Percentiles rank a stretch among this genome's conserved stretches.
Evolutionary conservation across 345 rosid genomes (phyloP).

Genomic region (Euphorbia lathyris): DNA sequence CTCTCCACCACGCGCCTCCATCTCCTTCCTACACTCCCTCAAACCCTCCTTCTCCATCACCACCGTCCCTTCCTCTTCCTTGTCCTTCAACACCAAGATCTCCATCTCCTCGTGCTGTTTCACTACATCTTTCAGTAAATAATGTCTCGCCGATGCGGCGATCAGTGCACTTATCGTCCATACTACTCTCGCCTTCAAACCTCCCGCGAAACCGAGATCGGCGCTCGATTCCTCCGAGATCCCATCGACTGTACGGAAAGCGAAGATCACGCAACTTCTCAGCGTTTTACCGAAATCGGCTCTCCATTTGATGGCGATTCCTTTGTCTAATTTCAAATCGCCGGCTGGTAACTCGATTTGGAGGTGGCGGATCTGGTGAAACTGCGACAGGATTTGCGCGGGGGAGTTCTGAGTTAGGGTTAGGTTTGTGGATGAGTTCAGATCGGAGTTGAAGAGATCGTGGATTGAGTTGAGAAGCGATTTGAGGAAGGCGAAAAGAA

Average conservation of each 20-base stretch:
- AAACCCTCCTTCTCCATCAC: conserved; percentile 40
- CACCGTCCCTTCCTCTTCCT: conserved; percentile 43
- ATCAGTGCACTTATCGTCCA: conserved; percentile 55
- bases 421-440: neutral
- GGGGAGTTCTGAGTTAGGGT: conserved; percentile 25
- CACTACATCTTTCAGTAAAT: conserved; percentile 35
- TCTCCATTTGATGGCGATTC: conserved; percentile 35
- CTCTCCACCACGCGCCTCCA: conserved; percentile 16
- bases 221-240: neutral
- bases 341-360: conserved; percentile 43
- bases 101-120: conserved; percentile 30
- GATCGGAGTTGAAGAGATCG: conserved; percentile 19
- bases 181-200: conserved; percentile 41
- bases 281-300: conserved; percentile 40
- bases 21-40: conserved; percentile 31
- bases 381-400: conserved; percentile 33
- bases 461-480: conserved; percentile 27
- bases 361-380: conserved; percentile 37
- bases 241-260: conserved; percentile 13
- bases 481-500: conserved; percentile 26
- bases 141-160: conserved; percentile 45
- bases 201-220: conserved; percentile 27
- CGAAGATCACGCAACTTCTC: conserved; percentile 42
- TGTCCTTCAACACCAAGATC: conserved; percentile 32
- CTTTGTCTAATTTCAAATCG: conserved; percentile 31